Base-by-base conservation (phyloP, 306 rosid genomes). In the Betula pendula region DNA sequence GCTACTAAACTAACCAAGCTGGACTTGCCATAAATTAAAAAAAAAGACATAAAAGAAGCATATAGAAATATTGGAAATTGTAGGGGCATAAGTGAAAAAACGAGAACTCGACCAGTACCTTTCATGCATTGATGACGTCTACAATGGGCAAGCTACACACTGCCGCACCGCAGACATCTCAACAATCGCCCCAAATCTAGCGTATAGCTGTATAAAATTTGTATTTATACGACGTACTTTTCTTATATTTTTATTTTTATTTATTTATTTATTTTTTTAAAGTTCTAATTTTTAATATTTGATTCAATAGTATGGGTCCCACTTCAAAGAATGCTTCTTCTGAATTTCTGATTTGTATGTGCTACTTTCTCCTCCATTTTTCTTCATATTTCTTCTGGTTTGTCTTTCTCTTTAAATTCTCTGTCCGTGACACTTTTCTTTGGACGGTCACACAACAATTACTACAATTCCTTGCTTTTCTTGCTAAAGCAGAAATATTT, bases 381-480 rank as follows among this genome's bases (percentile, higher is more conserved):
- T 81, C 75, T 47, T 29, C 35, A 43, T 60, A 80, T 69, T 74
- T 59, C 88, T 79, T 77, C 74, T 75, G 75, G 65, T 67, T 70
- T 68, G 33, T 68, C 73, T 14, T 75, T 69, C 42, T 56, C 66
- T 43, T 59, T 27, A 74, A 75, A 71, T 65, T 83, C 81, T 71
- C 25, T 53, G 10, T 43, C 73, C 75, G 40, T 58, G 81, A 48
- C 68, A 60, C 58, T 80, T 42, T 33, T 75, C 56, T 40, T 73
- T 65, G 85, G 77, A 86, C 87, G 80, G 84, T 73, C 73, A 4
- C 84, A 49, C 31, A 47, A 16, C 38, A 31, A 33, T 33, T 78
- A 44, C 74, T 43, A 75, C 50, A 82, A 86, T 88, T 88, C 90
- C 74, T 85, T 82, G 86, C 73, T 78, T 85, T 88, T 80, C 75